phyloP scores from a whole-genome alignment of 2,329 filamentous ascomycete species.

The Pezicula neosporulosa region DNA sequence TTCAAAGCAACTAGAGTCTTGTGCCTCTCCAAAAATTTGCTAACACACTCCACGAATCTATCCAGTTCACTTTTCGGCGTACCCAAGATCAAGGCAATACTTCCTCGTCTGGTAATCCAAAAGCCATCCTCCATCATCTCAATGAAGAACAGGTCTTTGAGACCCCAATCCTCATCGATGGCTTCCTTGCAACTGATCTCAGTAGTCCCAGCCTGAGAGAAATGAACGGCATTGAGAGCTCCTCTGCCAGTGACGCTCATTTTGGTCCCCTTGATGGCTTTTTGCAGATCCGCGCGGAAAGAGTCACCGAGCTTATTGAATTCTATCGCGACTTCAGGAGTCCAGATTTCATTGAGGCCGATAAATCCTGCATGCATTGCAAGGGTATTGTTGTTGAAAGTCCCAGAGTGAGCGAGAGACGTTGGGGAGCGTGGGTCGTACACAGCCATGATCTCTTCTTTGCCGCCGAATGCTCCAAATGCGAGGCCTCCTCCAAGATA shows the following conservation, averaged over 20 bases:
- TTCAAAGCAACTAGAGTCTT: neutral
- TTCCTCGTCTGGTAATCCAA: conserved; percentile 7
- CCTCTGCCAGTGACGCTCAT: conserved; percentile 6
- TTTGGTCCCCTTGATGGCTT: conserved; percentile 4
- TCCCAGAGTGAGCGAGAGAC: conserved; percentile 53
- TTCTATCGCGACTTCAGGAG: conserved; percentile 1
- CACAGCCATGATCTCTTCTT: conserved; percentile 50
- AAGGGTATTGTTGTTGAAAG: conserved; percentile 66
- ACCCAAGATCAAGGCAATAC: conserved; percentile 8
- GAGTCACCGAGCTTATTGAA: conserved; percentile 3
- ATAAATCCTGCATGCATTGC: conserved; percentile 36
- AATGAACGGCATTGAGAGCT: conserved; percentile 3
- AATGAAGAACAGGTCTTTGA: conserved; percentile 9
- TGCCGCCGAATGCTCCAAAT: conserved; percentile 64
- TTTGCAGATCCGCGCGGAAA: conserved; percentile 1
- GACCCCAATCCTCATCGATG: conserved; percentile 4
- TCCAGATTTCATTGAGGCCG: conserved; percentile 2
- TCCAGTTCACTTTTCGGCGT: conserved; percentile 8
- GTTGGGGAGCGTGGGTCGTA: conserved; percentile 44
- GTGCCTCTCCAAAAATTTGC: neutral
- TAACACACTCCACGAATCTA: conserved; percentile 1
- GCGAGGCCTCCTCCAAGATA: conserved; percentile 62
- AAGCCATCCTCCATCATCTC: conserved; percentile 10
- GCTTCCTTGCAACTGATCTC: conserved; percentile 3
- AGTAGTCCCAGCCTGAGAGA: neutral